These are phyloP conservation scores for Hapsidospora chrysogenum DNA, from an alignment of 495 filamentous ascomycete species.

Conservation along the genomic window DNA sequence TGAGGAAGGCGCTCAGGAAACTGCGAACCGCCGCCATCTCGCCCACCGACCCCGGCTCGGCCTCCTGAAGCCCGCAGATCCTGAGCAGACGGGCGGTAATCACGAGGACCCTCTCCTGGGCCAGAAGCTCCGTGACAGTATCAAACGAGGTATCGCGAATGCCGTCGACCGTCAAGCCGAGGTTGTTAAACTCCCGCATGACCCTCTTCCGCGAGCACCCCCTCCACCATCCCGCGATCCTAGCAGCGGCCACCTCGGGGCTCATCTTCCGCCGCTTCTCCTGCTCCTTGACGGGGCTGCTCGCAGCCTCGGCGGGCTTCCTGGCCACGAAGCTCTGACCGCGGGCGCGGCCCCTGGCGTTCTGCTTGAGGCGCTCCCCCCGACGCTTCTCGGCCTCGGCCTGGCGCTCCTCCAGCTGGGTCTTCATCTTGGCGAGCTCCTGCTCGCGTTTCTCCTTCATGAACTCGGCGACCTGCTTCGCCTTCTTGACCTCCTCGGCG, in stretches of 20 bases:
- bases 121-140: conserved; percentile 60
- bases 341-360: conserved; percentile 40
- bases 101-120: conserved; percentile 51
- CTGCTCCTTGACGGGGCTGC: conserved; percentile 13
- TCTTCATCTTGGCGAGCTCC: conserved; percentile 53
- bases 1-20: conserved; percentile 84
- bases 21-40: conserved; percentile 71
- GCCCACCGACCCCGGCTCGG: conserved; percentile 47
- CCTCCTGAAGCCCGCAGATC: conserved; percentile 60
- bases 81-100: conserved; percentile 56
- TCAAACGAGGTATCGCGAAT: conserved; percentile 69
- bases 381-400: conserved; percentile 73
- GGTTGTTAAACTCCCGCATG: conserved; percentile 45
- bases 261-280: conserved; percentile 17
- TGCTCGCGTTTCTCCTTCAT: conserved; percentile 82
- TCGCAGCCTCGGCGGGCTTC: conserved; percentile 27
- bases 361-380: conserved; percentile 38
- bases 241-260: conserved; percentile 48
- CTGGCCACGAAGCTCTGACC: conserved; percentile 42
- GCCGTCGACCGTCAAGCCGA: conserved; percentile 58
- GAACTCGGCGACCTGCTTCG: conserved; percentile 84
- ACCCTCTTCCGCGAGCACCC: conserved; percentile 37
- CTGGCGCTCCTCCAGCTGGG: conserved; percentile 77
- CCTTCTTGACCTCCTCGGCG: conserved; percentile 85
- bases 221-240: conserved; percentile 69